These are phyloP conservation scores for Termitomyces sp. DNA, from an alignment of 768 basidiomycete species.

Conservation along the genomic window DNA sequence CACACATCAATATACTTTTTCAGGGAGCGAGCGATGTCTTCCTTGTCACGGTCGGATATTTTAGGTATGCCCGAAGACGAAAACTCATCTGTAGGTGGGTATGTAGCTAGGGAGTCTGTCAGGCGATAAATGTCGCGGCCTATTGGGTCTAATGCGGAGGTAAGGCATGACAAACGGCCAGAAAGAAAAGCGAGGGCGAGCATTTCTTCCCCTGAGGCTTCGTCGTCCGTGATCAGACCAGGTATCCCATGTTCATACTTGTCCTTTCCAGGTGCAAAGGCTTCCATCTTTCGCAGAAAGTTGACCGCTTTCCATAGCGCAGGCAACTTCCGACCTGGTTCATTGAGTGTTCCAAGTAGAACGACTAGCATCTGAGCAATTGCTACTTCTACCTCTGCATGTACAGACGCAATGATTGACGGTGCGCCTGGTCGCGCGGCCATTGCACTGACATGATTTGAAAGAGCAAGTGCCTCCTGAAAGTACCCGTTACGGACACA, in stretches of 20 bases:
- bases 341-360: constrained; percentile 73
- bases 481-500: constrained; percentile 93
- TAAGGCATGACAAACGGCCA: constrained; percentile 58
- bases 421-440: constrained; percentile 38
- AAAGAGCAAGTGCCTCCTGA: constrained; percentile 84
- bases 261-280: constrained; percentile 33
- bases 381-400: constrained; percentile 62
- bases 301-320: constrained; percentile 86
- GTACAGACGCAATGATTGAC: constrained; percentile 54
- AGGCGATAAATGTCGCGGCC: constrained; percentile 17
- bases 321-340: constrained; percentile 80
- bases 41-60: constrained; percentile 44
- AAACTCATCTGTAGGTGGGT: constrained; percentile 38
- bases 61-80: constrained; percentile 16
- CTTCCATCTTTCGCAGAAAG: constrained; percentile 81
- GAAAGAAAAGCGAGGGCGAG: constrained; percentile 85
- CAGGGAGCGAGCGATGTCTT: constrained; percentile 72
- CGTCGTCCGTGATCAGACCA: constrained; percentile 17
- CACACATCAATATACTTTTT: constrained; percentile 87
- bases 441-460: constrained; percentile 60
- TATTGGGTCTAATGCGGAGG: constrained; percentile 22
- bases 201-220: constrained; percentile 55
- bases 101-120: constrained; percentile 26
- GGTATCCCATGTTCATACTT: constrained; percentile 3
- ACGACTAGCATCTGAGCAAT: constrained; percentile 72